phyloP scores from a whole-genome alignment of 129 eudicot genomes.

The Pittosporum tobira region DNA sequence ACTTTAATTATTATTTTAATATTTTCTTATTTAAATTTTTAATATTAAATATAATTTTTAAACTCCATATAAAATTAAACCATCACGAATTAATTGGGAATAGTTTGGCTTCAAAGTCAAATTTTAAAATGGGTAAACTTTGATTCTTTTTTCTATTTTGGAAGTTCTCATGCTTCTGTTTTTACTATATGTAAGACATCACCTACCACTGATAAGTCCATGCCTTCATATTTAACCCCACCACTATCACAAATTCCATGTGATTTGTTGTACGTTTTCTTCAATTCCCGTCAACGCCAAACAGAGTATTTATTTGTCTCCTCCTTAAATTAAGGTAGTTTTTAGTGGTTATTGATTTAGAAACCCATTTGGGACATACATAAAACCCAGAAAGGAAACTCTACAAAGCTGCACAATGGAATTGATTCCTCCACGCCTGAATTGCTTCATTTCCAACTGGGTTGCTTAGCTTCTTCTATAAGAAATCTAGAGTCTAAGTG shows the following conservation, averaged over 20 bases:
- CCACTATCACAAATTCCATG: constrained; percentile 14
- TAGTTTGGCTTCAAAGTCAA: constrained; percentile 11
- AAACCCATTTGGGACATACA: constrained; percentile 21
- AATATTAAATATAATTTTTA: no score
- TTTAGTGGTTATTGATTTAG: constrained; percentile 3
- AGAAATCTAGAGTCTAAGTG: constrained; percentile 40
- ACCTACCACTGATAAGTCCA: constrained; percentile 27
- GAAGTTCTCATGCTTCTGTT: constrained; percentile 18
- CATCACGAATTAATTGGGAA: no score
- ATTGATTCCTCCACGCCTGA: constrained; percentile 19
- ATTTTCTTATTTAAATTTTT: no score
- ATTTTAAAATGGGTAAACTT: constrained; percentile 9
- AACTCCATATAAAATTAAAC: no score
- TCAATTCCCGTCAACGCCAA: constrained; percentile 41
- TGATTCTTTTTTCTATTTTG: neutral
- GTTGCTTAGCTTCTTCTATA: constrained; percentile 12
- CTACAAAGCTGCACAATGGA: constrained; percentile 10
- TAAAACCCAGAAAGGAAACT: constrained; percentile 15
- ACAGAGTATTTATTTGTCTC: constrained; percentile 11
- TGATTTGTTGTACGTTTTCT: constrained; percentile 20
- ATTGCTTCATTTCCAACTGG: constrained; percentile 22
- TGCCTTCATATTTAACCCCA: constrained; percentile 16
- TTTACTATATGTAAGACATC: constrained; percentile 16
- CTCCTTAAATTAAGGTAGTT: constrained; percentile 7
- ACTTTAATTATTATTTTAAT: no score